Evolutionary conservation across 768 basidiomycete species (phyloP).

Genomic region (Pleurotus tuber-regium): DNA sequence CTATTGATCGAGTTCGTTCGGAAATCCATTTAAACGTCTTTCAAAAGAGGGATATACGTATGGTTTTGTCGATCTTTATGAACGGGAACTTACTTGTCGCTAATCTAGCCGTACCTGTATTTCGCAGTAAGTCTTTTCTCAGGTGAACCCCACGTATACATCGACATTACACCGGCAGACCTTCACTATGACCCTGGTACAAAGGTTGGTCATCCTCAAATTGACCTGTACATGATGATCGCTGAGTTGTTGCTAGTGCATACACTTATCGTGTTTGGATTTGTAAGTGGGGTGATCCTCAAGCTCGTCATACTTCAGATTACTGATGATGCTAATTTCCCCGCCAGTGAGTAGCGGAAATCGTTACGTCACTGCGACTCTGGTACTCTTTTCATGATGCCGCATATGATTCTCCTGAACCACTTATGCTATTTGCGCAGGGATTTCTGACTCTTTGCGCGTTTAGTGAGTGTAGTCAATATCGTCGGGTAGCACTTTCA

Average conservation of each 20-base stretch:
- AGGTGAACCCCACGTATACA: background rate
- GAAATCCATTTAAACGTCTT: background rate
- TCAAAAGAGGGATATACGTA: background rate
- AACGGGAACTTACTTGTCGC: background rate
- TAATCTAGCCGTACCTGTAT: background rate
- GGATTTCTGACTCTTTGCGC: conserved; percentile 2
- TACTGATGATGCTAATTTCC: no score
- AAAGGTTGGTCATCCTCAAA: background rate
- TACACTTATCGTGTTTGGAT: conserved; percentile 4
- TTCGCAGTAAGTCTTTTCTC: background rate
- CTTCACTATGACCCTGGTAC: conserved; percentile 4
- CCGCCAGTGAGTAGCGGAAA: background rate
- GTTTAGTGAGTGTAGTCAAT: conserved; percentile 1
- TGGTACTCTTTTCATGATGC: no score
- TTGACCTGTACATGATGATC: background rate
- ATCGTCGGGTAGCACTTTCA: no score
- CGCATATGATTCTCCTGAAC: background rate
- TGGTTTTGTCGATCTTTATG: background rate
- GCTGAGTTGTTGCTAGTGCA: background rate
- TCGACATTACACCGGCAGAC: background rate
- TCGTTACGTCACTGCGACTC: background rate
- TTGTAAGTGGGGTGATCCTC: background rate
- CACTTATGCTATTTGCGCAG: background rate
- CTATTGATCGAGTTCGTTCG: no score
- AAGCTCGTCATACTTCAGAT: background rate